These are phyloP conservation scores for Prunus kanzakura DNA, from an alignment of 306 rosid species.

Conservation along the genomic window DNA sequence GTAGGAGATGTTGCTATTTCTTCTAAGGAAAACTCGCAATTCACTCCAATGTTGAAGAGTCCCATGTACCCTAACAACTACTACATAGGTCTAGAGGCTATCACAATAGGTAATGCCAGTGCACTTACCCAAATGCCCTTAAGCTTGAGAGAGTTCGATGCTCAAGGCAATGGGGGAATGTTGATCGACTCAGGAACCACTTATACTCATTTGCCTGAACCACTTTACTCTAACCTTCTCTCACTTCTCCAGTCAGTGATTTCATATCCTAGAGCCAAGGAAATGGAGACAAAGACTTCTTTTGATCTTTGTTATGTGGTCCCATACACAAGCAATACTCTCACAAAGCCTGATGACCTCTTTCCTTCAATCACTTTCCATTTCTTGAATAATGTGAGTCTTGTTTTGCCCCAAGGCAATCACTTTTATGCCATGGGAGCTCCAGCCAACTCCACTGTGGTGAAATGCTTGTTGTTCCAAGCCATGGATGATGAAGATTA, in stretches of 20 bases:
- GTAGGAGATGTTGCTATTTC: constrained; percentile 41
- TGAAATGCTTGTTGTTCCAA: constrained; percentile 48
- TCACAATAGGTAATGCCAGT: constrained; percentile 32
- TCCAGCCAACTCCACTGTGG: constrained; percentile 41
- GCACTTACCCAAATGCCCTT: constrained; percentile 20
- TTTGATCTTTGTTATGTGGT: constrained; percentile 51
- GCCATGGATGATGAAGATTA: constrained; percentile 34
- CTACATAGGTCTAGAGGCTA: constrained; percentile 46
- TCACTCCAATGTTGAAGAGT: constrained; percentile 51
- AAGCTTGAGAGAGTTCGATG: constrained; percentile 43
- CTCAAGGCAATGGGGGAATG: constrained; percentile 52
- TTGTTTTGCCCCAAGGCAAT: constrained; percentile 40
- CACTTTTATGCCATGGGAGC: constrained; percentile 53
- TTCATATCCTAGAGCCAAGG: constrained; percentile 42
- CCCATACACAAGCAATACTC: constrained; percentile 18
- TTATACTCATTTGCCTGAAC: constrained; percentile 52
- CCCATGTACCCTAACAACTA: constrained; percentile 45
- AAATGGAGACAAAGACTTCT: constrained; percentile 34
- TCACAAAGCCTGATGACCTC: background rate
- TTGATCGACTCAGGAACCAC: constrained; percentile 60
- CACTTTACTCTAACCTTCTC: constrained; percentile 45
- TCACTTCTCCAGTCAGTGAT: constrained; percentile 30
- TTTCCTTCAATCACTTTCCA: constrained; percentile 46
- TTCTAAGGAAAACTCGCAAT: constrained; percentile 33
- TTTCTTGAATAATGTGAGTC: constrained; percentile 41